Evolutionary conservation across 1,139 yeast genomes (phyloP), one percentile per base, ranked within the genome.

Genomic region (Lodderomyces beijingensis): DNA sequence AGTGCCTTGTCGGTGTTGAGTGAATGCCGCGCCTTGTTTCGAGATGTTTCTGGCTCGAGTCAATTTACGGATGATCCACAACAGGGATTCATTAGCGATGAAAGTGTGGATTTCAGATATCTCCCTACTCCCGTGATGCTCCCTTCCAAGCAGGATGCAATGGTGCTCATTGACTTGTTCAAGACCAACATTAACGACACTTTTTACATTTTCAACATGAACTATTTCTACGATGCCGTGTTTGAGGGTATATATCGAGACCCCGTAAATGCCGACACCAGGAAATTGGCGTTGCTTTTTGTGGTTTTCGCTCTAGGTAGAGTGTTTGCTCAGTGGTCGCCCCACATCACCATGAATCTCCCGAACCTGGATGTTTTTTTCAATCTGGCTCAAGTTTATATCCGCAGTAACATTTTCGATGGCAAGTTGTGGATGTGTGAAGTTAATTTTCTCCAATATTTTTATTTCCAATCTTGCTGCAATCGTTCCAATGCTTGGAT

Each of bases 381-480:
- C 31, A 59, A 59, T 20, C 46, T 53, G 30, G 69, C 65, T 1
- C 43, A 56, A 36, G 45, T 49, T 13, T 36, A 64, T 4, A 40
- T 62, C 39, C 40, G 54, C 27, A 41, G 49, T 10, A 48, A 55
- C 4, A 51, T 51, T 3, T 62, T 61, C 29, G 70, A 65, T 43
- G 69, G 65, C 4, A 58, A 56, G 31, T 37, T 66, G 12, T 65
- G 71, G 70, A 43, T 62, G 17, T 65, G 63, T 1, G 70, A 67
- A 41, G 64, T 63, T 1, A 49, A 66, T 36, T 43, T 63, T 22
- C 44, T 67, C 21, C 47, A 56, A 23, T 59, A 55, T 38, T 56
- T 65, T 35, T 67, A 52, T 43, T 57, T 63, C 37, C 69, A 64
- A 33, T 49, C 57, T 23, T 52, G 50, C 19, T 61, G 66, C 21